These are phyloP conservation scores for Trichomonascaceae sp. DNA, from an alignment of 1,139 yeast species.

Conservation along the genomic window DNA sequence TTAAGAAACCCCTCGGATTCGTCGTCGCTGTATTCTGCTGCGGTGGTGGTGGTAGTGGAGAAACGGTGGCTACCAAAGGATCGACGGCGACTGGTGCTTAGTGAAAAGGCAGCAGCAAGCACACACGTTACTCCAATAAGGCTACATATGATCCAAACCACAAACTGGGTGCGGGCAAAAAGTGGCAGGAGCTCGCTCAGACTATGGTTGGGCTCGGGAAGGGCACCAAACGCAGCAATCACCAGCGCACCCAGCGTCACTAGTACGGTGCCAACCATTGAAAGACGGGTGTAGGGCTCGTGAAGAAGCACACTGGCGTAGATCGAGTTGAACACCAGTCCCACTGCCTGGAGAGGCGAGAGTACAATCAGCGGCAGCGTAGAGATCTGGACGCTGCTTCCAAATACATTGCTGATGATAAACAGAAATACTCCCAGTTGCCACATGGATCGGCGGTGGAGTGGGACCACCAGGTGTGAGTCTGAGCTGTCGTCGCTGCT, in stretches of 20 bases:
- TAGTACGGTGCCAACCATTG: slow-evolving; percentile 52
- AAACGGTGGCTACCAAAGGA: too few species aligned
- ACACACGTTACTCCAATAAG: slow-evolving; percentile 20
- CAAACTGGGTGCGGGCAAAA: slow-evolving; percentile 29
- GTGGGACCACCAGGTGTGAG: not conserved
- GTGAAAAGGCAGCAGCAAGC: not conserved
- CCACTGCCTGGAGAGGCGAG: slow-evolving; percentile 81
- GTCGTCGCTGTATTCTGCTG: not conserved
- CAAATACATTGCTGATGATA: slow-evolving; percentile 61
- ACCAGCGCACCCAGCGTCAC: slow-evolving; percentile 65
- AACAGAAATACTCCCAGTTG: slow-evolving; percentile 59
- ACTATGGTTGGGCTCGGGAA: slow-evolving; percentile 39
- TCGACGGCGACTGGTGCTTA: not conserved
- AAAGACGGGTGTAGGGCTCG: slow-evolving; percentile 49
- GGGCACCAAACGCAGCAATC: slow-evolving; percentile 65
- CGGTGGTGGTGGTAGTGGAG: not conserved
- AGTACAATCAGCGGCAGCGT: slow-evolving; percentile 70
- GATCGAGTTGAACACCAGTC: slow-evolving; percentile 71
- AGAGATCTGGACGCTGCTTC: slow-evolving; percentile 72
- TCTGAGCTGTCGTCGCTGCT: not conserved
- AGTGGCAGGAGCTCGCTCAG: slow-evolving; percentile 34
- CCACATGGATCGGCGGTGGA: slow-evolving; percentile 55
- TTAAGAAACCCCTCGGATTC: not conserved
- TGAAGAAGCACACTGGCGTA: slow-evolving; percentile 57
- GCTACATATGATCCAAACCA: slow-evolving; percentile 33